Percentiles rank a stretch among this genome's conserved stretches.
These are phyloP conservation scores for Cornus controversa DNA, from an alignment of 148 eudicot species.

Conservation along the genomic window DNA sequence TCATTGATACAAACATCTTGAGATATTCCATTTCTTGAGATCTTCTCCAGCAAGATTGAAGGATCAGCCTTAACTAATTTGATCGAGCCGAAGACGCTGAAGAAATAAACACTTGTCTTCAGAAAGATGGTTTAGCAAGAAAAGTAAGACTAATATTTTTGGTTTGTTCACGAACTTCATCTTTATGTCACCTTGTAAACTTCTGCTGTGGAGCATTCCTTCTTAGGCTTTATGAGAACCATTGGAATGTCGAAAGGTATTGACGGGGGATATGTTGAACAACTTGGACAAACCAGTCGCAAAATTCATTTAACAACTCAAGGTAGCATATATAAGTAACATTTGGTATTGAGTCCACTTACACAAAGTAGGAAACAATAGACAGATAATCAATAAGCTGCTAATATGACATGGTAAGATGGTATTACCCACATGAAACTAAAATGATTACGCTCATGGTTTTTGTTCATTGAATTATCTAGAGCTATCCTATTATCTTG, in stretches of 20 bases:
- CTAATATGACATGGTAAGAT: neutral
- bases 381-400: neutral
- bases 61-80: conserved; percentile 78
- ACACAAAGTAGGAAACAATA: neutral
- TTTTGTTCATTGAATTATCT: neutral
- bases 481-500: neutral
- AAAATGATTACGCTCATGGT: neutral
- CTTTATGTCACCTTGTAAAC: conserved; percentile 75
- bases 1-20: conserved; percentile 98
- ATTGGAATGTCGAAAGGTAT: conserved; percentile 70
- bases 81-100: conserved; percentile 71
- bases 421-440: neutral
- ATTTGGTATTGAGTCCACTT: no score
- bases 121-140: conserved; percentile 5
- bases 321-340: neutral
- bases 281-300: conserved; percentile 32
- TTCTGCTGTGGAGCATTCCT: conserved; percentile 92
- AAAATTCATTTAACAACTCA: neutral
- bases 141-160: no score
- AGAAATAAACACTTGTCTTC: conserved; percentile 1
- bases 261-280: conserved; percentile 76
- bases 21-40: conserved; percentile 69
- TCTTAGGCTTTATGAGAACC: conserved; percentile 88
- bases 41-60: conserved; percentile 67
- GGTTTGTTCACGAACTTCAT: neutral